Conservation (phyloP, 192 early-diverging fungal genomes). For the Backusella liffmaniae region DNA sequence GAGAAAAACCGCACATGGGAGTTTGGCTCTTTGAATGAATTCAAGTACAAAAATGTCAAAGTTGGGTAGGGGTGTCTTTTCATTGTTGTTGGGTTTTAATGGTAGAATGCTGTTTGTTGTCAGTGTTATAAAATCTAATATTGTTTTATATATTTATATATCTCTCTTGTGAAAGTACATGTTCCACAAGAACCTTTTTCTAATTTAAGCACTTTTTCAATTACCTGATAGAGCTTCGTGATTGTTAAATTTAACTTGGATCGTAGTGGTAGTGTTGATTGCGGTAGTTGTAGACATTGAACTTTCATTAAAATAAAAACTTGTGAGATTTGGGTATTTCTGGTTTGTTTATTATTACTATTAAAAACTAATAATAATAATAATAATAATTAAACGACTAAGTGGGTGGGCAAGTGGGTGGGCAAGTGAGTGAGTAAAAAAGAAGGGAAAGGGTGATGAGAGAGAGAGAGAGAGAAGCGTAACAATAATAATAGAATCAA, state of each 20-base stretch:
- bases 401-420: background rate
- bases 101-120: background rate
- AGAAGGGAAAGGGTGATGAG: background rate
- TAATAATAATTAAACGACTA: background rate
- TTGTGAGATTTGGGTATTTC: background rate
- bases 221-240: background rate
- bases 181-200: too few relatives aligned
- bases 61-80: background rate
- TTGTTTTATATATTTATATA: background rate
- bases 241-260: background rate
- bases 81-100: background rate
- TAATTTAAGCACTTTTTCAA: background rate
- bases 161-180: background rate
- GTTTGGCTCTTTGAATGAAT: conserved; percentile 2
- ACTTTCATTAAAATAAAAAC: background rate
- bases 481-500: background rate
- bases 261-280: background rate
- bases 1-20: conserved; percentile 26
- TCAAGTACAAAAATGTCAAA: conserved; percentile 1
- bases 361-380: background rate
- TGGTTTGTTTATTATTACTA: background rate
- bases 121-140: background rate
- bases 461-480: background rate
- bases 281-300: background rate
- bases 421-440: background rate